Base-by-base conservation (phyloP, 805 yeast species). In the Sungouiella thailandica region DNA sequence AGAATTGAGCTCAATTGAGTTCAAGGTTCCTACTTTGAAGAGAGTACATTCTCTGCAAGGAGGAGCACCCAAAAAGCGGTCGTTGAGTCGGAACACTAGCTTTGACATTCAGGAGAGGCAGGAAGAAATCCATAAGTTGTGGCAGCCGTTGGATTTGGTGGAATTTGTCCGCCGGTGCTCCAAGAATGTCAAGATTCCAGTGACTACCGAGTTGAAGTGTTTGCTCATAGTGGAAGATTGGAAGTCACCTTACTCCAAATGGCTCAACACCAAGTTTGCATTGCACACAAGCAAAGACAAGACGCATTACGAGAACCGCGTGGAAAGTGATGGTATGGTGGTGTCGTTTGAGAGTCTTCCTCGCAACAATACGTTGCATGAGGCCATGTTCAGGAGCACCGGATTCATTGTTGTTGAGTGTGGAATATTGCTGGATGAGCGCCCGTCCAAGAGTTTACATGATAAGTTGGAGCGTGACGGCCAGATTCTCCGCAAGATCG, bases 361-460 rank as follows among this genome's bases (percentile, higher is more conserved):
- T 1, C 40, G 47, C 8, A 60, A 57, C 11, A 51, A 60, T 16
- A 53, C 60, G 33, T 41, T 62, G 17, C 60, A 62, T 17, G 58
- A 58, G 19, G 53, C 53, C 7, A 60, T 60, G 31, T 72, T 73
- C 43, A 48, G 56, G 17, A 53, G 57, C 15, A 52, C 71, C 4
- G 60, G 70, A 1, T 65, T 73, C 33, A 34, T 79, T 4, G 41
- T 79, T 3, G 62, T 77, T 45, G 79, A 76, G 42, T 64, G 78
- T 41, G 83, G 83, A 3, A 46, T 69, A 16, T 45, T 59, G 2
- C 46, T 52, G 14, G 34, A 44, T 7, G 47, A 38, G 4, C 45
- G 43, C 12, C 4, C 28, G 5, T 27, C 37, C 7, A 17, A 22
- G 17, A 37, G 46, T 3, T 46, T 65, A 7, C 32, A 41, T n/a